A percentile compares a stretch with the other conserved stretches of the same genome.
Conservation (phyloP, 1,284 basidiomycete species). For the Baeospora myosura region DNA sequence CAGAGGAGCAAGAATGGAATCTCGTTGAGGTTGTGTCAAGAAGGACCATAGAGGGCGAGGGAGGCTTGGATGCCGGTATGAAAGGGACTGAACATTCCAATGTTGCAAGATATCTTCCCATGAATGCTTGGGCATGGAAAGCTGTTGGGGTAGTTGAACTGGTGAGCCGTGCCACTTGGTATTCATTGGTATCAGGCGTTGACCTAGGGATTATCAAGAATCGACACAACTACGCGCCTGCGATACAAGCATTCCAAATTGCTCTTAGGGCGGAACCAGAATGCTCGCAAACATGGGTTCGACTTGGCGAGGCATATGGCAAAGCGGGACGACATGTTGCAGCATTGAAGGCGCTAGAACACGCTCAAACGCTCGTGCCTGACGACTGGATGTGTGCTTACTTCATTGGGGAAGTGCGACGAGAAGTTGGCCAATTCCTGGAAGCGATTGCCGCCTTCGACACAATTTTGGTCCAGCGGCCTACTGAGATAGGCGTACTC, state of each 20-base stretch:
- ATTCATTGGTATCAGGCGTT: constrained; percentile 8
- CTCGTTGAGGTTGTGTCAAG: constrained; percentile 89
- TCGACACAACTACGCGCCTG: constrained; percentile 66
- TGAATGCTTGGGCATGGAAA: constrained; percentile 98
- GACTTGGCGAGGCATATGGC: constrained; percentile 89
- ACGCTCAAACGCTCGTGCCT: constrained; percentile 63
- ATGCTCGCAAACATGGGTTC: constrained; percentile 80
- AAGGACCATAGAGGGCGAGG: constrained; percentile 89
- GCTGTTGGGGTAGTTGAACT: constrained; percentile 91
- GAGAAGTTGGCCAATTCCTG: constrained; percentile 69
- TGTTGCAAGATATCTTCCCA: constrained; percentile 54
- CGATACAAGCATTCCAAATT: constrained; percentile 85
- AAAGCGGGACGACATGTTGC: constrained; percentile 85
- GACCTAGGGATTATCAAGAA: constrained; percentile 39
- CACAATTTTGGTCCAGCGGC: constrained; percentile 48
- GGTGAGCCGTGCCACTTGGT: constrained; percentile 38
- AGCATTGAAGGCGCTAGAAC: constrained; percentile 80
- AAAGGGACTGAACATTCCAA: constrained; percentile 35
- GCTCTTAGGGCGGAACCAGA: constrained; percentile 77
- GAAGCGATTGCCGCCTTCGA: constrained; percentile 70
- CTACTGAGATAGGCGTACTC: constrained; percentile 65
- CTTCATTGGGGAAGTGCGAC: constrained; percentile 82
- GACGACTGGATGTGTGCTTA: constrained; percentile 82
- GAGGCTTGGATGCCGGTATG: constrained; percentile 61
- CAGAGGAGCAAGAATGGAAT: constrained; percentile 92